Base-by-base conservation (phyloP, 75 land plant species). In the Adiantum capillusveneris region DNA sequence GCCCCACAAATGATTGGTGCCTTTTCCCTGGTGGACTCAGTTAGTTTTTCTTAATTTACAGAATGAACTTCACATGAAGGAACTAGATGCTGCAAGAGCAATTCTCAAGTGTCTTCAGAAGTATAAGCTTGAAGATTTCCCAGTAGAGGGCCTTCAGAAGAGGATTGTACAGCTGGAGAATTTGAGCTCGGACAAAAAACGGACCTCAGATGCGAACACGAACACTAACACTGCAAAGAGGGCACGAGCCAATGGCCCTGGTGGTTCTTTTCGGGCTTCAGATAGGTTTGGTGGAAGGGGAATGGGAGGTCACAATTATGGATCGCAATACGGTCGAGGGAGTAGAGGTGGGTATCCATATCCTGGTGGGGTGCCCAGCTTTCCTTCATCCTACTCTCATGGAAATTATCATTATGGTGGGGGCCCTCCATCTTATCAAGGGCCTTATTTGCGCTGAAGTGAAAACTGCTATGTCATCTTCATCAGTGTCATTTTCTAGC, bases 21-120 rank as follows among this genome's bases (percentile, higher is more conserved):
- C 37, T 34, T 34, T 34, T 34, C 9, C 7, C 37, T 34, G 9
- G 37, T 34, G 9, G 12, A 46, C 2, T 20, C 14, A 6, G 14
- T 46, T 6, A 3, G 18, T 55, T 55, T 24, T 19, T 19, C 22
- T 5, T 16, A 19, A 16, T 64, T 66, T 53, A 30, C 81, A 87
- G 91, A 59, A 78, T 39, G 68, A 76, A 14, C 66, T 83, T 11
- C 59, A 36, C 16, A 72, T 73, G 39, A 87, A 82, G 48, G 91
- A 87, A 57, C 84, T 84, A 29, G 68, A 79, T 18, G 85, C 89
- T 25, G 63, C 81, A 14, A 69, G 72, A 29, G 81, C 93, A 0
- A 83, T 85, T 29, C 64, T 84, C 62, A 88, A 77, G 68, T 88
- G 93, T 73, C 82, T 88, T 59, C 85, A 88, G 57, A 88, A 84